These are phyloP conservation scores for Blepharisma stoltei DNA, from an alignment of 73 alveolate genomes.

Conservation along the genomic window DNA sequence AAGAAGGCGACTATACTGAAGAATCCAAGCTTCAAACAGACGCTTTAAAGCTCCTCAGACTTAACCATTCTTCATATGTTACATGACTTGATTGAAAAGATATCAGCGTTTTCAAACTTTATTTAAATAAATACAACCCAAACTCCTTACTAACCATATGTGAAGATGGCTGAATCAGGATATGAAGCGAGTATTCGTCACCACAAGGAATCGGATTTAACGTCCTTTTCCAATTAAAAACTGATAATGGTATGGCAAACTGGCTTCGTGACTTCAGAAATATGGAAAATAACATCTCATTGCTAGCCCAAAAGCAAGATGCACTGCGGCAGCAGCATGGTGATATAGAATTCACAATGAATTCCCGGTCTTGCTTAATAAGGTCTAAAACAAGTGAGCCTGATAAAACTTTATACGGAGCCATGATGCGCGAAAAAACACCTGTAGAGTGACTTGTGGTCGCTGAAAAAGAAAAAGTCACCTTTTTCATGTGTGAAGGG, in stretches of 20 bases:
- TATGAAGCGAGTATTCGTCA: conserved; percentile 2
- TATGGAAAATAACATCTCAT: neutral
- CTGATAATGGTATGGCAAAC: conserved; percentile 11
- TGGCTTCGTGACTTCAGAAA: neutral
- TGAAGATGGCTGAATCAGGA: conserved; percentile 22
- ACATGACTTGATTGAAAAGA: conserved; percentile 1
- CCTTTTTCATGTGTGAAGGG: conserved; percentile 19
- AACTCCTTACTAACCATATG: neutral
- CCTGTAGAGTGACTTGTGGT: conserved; percentile 21
- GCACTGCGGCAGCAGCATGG: neutral
- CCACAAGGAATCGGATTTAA: conserved; percentile 21
- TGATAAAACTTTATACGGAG: conserved; percentile 5
- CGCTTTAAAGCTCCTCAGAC: neutral
- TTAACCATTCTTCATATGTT: neutral
- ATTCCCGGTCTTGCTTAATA: conserved; percentile 13
- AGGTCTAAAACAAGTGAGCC: neutral
- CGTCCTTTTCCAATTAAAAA: neutral
- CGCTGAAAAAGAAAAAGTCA: neutral
- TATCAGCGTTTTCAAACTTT: neutral
- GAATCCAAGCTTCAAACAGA: too few species aligned
- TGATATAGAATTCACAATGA: neutral
- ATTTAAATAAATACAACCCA: conserved; percentile 1
- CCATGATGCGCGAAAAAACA: conserved; percentile 1
- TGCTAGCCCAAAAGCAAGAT: neutral
- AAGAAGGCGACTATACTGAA: neutral